Evolutionary conservation across 1,284 basidiomycete genomes (phyloP), one percentile per base, ranked within the genome.

Genomic region (Ustilago sp.): DNA sequence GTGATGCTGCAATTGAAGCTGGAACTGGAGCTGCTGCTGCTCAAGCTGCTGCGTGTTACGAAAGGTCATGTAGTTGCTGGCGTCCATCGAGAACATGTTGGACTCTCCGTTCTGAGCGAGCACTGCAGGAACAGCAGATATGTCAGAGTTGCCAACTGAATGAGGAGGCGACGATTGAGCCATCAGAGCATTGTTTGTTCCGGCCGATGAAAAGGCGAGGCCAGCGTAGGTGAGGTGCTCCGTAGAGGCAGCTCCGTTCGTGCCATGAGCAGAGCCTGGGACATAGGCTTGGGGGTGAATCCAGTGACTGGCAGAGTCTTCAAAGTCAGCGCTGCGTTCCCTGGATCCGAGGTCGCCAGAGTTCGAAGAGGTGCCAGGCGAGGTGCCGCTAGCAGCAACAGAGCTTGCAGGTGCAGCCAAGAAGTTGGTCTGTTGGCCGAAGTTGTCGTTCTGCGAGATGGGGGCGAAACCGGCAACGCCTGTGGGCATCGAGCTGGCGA

Each of bases 1-100:
- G 43, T 72, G 69, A 6, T 50, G 45, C 32, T 75, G 73, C 0
- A 53, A 36, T 38, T 75, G 67, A 2, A 64, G 39, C 57, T 74
- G 71, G 4, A 45, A 50, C 19, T 62, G 66, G 23, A 55, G 59
- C 39, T 61, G 65, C 12, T 59, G 63, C 8, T 63, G 60, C 61
- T 66, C 54, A 56, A 62, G 59, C 64, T 71, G 68, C 50, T 76
- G 73, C 38, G 65, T 61, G 43, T 65, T 76, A 41, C 65, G 68
- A n/a, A 76, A 39, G 11, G 59, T 55, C 43, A 57, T 52, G 35
- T 59, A 71, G 59, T 59, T 63, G 61, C 53, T 59, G 13, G 64
- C 55, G 31, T 64, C 56, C 70, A 73, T 63, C 36, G 65, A 48
- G 17, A 61, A 68, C 70, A 72, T 60, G 39, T 65, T 63, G 9